Conservation (phyloP, 441 rosid species). For the Capsella rubella region DNA sequence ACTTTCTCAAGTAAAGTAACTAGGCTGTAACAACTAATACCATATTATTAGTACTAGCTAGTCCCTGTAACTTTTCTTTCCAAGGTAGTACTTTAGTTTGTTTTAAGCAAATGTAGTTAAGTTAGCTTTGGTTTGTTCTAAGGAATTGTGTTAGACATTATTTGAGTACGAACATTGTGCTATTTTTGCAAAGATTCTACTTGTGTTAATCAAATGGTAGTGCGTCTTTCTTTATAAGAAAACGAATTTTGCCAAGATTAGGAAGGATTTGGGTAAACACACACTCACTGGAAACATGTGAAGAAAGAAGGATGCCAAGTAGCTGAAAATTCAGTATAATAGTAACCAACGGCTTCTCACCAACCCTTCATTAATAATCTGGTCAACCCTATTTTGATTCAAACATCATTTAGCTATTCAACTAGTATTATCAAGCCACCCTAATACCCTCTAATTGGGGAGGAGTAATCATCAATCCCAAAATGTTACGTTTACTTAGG, state of each 20-base stretch:
- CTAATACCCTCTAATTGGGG: conserved; percentile 4
- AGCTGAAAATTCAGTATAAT: conserved; percentile 32
- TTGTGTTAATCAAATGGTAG: no score
- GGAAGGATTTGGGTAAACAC: conserved; percentile 33
- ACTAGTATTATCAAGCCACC: neutral
- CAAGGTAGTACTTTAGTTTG: no score
- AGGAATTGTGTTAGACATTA: no score
- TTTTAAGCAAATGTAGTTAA: no score
- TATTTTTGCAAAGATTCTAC: no score
- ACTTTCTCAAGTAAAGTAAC: neutral
- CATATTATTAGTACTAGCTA: no score
- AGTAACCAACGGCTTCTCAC: conserved; percentile 44
- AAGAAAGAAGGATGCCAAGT: conserved; percentile 40
- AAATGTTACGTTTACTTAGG: neutral
- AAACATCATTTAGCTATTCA: conserved; percentile 13
- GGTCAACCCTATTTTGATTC: conserved; percentile 16
- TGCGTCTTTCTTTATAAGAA: no score
- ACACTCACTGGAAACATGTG: conserved; percentile 40
- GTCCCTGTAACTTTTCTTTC: no score
- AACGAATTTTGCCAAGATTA: neutral
- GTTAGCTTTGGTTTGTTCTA: no score
- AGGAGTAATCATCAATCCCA: conserved; percentile 29
- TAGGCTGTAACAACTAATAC: no score
- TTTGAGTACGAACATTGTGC: no score
- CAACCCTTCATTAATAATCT: conserved; percentile 42